Percentiles rank a stretch among this genome's conserved stretches.
phyloP scores from a whole-genome alignment of 2,329 filamentous ascomycete genomes.

The Colletotrichum sp. region DNA sequence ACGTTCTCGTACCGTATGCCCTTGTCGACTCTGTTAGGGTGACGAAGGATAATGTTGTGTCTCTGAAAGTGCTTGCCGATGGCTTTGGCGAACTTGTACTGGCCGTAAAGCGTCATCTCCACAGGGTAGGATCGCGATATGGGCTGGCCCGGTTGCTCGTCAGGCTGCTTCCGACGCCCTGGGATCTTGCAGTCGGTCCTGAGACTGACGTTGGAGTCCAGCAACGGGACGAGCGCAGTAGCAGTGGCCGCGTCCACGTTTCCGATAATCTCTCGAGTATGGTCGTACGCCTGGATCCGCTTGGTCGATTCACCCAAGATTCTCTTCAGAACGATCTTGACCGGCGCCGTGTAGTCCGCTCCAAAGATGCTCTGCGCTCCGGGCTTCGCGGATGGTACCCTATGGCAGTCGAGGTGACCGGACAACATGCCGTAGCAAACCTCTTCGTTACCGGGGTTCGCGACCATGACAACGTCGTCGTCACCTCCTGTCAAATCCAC shows the following conservation, averaged over 20 bases:
- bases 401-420: conserved; percentile 68
- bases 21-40: conserved; percentile 55
- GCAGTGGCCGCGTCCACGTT: conserved; percentile 74
- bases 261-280: conserved; percentile 74
- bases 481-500: conserved; percentile 69
- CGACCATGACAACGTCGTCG: conserved; percentile 62
- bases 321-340: conserved; percentile 74
- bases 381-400: conserved; percentile 73
- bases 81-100: conserved; percentile 65
- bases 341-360: conserved; percentile 69
- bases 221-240: conserved; percentile 70
- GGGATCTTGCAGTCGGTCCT: conserved; percentile 76
- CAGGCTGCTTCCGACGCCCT: conserved; percentile 63
- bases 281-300: conserved; percentile 76
- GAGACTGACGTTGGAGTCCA: conserved; percentile 72
- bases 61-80: conserved; percentile 74
- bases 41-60: conserved; percentile 69
- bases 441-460: conserved; percentile 68
- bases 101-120: conserved; percentile 81
- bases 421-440: conserved; percentile 85
- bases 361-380: conserved; percentile 63
- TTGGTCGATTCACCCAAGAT: conserved; percentile 58
- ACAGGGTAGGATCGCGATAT: conserved; percentile 68
- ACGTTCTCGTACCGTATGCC: conserved; percentile 80
- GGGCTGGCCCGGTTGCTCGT: conserved; percentile 68